Conservation (phyloP, 352 stramenopile species). For the Globisporangium paddicum region DNA sequence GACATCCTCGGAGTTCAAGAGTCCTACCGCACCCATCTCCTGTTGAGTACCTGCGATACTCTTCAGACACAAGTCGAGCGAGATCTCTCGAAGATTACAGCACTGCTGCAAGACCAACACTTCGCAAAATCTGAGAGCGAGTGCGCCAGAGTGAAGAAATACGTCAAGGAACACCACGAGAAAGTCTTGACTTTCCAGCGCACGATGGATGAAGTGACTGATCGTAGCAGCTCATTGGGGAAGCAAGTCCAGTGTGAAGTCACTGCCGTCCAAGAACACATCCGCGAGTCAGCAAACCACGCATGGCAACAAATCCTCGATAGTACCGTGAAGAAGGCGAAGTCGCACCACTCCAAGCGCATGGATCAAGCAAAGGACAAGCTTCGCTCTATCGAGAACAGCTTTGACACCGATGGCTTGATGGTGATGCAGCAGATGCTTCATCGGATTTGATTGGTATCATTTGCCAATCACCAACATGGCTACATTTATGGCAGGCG, state of each 20-base stretch:
- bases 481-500: background rate
- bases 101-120: background rate
- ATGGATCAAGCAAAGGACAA: constrained; percentile 18
- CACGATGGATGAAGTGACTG: constrained; percentile 1
- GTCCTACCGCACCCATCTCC: constrained; percentile 4
- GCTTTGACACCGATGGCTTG: constrained; percentile 31
- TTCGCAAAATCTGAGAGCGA: background rate
- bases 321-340: constrained; percentile 19
- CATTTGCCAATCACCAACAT: background rate
- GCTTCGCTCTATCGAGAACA: constrained; percentile 22
- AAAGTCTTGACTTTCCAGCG: background rate
- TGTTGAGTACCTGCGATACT: background rate
- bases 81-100: constrained; percentile 5
- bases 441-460: constrained; percentile 13
- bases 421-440: constrained; percentile 33
- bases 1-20: constrained; percentile 8
- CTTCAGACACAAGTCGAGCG: background rate
- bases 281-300: background rate
- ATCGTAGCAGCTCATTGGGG: background rate
- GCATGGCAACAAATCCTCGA: constrained; percentile 14
- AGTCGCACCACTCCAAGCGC: constrained; percentile 5
- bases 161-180: background rate
- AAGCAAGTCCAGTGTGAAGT: background rate
- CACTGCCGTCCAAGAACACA: background rate
- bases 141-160: background rate